Evolutionary conservation across 1,284 basidiomycete species (phyloP), one percentile per base, ranked within the genome.

Genomic region (Moniliophthora roreri): DNA sequence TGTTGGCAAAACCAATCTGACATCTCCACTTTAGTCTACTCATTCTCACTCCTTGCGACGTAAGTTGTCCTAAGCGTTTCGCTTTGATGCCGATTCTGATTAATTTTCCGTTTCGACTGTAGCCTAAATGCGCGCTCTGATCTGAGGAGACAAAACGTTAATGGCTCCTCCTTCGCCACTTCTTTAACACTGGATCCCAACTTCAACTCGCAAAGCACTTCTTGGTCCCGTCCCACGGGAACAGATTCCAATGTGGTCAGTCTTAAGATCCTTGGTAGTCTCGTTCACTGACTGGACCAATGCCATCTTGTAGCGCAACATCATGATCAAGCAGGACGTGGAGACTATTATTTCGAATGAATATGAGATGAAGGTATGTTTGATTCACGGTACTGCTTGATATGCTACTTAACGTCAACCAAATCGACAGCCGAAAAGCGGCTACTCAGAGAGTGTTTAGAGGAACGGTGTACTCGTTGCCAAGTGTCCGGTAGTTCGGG

Each of bases 31-130:
- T 21, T n/a, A 46, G 44, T 28, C 15, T 46, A 46, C 15, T 46
- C 44, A 13, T 46, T 46, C 26, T 46, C 44, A 6, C 44, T 46
- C 4, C 28, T 46, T n/a, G 26, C 44, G n/a, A 46, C 44, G 44
- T 46, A 32, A 11, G 44, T 46, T 28, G 20, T 26, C 6, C 11
- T 21, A 10, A 10, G 21, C 39, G 16, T 40, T 15, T 3, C 36
- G 39, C 16, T 18, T 16, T 16, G n/a, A 9, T 21, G 39, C 9
- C 2, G 36, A 11, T 11, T 13, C 11, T 40, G 10, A 40, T 40
- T 40, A 18, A 16, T 44, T 24, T n/a, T 15, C 6, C 28, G 28
- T 11, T 32, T n/a, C 6, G 28, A 32, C 11, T 44, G 3, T 44
- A 46, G 44, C 11, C 18, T 46, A 18, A 46, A 46, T 32, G 44